Evolutionary conservation across 805 yeast species (phyloP).

Genomic region (Spathaspora passalidarum): DNA sequence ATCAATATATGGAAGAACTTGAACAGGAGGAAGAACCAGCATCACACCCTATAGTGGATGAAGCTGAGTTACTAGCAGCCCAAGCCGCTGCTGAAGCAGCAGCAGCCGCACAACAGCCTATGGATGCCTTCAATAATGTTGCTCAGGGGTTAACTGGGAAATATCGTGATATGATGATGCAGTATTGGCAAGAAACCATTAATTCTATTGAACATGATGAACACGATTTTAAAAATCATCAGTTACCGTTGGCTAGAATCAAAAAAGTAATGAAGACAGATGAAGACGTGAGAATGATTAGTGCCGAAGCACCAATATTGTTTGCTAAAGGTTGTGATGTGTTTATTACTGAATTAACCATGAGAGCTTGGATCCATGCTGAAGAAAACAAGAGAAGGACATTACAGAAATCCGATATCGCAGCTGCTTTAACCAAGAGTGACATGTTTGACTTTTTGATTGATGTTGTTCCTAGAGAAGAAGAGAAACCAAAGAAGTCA

Average conservation of each 20-base stretch:
- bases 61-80: conserved; percentile 42
- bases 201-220: conserved; percentile 84
- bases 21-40: conserved; percentile 2
- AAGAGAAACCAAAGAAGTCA: conserved; percentile 54
- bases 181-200: conserved; percentile 96
- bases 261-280: conserved; percentile 98
- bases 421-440: conserved; percentile 88
- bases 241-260: conserved; percentile 91
- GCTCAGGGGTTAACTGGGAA: conserved; percentile 87
- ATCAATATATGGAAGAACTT: conserved; percentile 3
- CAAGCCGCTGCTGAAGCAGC: conserved; percentile 49
- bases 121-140: conserved; percentile 79
- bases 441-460: conserved; percentile 98
- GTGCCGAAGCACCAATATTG: conserved; percentile 96
- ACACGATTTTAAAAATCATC: conserved; percentile 92
- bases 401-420: conserved; percentile 88
- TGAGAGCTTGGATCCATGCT: conserved; percentile 99
- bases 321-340: conserved; percentile 98
- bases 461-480: conserved; percentile 93
- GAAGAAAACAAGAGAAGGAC: conserved; percentile 95
- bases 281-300: conserved; percentile 94
- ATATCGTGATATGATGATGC: conserved; percentile 85
- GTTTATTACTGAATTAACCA: conserved; percentile 92
- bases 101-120: conserved; percentile 43
- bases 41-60: conserved; percentile 28